Base-by-base conservation (phyloP, 345 rosid species). In the Bretschneidera sinensis region DNA sequence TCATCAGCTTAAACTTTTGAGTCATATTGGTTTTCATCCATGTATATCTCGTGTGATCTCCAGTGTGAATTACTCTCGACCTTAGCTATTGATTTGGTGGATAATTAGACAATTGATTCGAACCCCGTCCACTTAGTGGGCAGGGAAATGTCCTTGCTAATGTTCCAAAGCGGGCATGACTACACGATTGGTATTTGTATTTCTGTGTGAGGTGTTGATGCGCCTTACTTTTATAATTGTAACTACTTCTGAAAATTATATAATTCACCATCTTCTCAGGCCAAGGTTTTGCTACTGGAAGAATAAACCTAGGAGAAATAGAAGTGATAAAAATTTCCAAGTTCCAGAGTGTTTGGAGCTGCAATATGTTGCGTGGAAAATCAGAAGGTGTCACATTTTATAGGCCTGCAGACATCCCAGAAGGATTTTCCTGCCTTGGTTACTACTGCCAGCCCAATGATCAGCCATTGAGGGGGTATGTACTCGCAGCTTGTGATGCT, bases 381-480 rank as follows among this genome's bases (percentile, higher is more conserved):
- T 51, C 64, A 0, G 80, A 75, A 71, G 74, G 85, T 51, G 76
- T 74, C 21, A 51, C 83, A 7, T 89, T 86, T 84, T 89, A 86
- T 54, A 86, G 67, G 71, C 92, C 95, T 17, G 69, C 69, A 14
- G 85, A 82, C 21, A 80, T 83, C 64, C 96, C 96, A 0, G 73
- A 82, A 66, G 86, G 87, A 18, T 92, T 80, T 69, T 67, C 73
- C 71, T 80, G 89, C 71, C 81, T 92, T 17, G 98, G 96, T 63
- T 59, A 86, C 73, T 86, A 85, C 61, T 88, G 95, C 60, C 98
- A 92, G 74, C 66, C 69, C 21, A 83, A 75, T 9, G 80, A 82
- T 66, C 78, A 70, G 70, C 81, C 84, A 0, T 63, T 92, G 68
- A 78, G 85, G 73, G 96, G 98, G 6, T 81, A 73, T 58, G 74